Evolutionary conservation across 139 green algal genomes (phyloP).

Genomic region (Volvox africanus): DNA sequence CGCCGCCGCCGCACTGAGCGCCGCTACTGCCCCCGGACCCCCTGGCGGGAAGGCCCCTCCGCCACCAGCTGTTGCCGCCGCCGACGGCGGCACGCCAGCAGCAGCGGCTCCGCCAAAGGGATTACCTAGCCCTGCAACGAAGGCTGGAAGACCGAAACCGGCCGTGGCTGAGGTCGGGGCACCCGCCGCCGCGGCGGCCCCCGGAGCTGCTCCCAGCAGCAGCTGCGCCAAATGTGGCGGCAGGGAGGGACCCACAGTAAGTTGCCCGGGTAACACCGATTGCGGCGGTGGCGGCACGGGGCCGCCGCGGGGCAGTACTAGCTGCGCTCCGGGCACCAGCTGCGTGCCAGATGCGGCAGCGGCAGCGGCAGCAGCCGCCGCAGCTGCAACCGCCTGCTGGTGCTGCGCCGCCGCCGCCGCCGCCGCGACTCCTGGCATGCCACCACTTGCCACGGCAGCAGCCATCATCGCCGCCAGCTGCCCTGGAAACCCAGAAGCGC

Average conservation of each 20-base stretch:
- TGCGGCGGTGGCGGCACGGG: not conserved
- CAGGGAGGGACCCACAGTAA: not conserved
- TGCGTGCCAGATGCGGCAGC: not conserved
- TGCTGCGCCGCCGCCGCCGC: not conserved
- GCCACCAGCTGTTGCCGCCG: not conserved
- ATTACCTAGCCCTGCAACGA: not conserved
- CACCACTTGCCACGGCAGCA: not conserved
- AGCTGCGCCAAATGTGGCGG: slow-evolving; percentile 10
- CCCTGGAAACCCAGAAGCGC: not conserved
- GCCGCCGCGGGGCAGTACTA: not conserved
- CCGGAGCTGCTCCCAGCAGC: not conserved
- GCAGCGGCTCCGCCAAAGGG: not conserved
- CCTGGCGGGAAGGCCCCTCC: not conserved
- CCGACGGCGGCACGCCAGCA: not conserved
- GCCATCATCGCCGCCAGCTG: slow-evolving; percentile 5
- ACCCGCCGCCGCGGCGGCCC: not conserved
- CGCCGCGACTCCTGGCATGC: not conserved
- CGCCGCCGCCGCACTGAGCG: not conserved
- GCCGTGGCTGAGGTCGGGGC: not conserved
- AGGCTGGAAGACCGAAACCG: not conserved
- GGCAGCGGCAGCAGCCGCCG: not conserved
- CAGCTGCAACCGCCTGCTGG: slow-evolving; percentile 1
- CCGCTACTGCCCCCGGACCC: not conserved
- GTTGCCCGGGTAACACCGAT: not conserved
- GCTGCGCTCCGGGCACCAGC: not conserved